Evolutionary conservation across 73 alveolate genomes (phyloP), one percentile per base, ranked within the genome.

Genomic region (Symbiodinium natans): DNA sequence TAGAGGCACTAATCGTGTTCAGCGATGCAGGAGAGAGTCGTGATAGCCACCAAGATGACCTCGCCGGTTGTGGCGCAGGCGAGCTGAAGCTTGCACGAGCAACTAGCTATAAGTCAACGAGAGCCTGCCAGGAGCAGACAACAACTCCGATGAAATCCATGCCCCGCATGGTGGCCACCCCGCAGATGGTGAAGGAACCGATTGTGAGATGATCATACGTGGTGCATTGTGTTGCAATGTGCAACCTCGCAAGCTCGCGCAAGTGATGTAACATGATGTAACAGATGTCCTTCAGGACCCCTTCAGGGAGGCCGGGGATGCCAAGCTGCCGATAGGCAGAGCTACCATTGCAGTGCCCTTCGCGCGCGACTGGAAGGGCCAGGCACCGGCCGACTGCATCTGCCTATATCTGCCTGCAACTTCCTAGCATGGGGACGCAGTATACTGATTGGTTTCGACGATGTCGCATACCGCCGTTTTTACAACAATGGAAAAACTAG

Each of bases 261-360:
- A n/a, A n/a, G n/a, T n/a, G n/a, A n/a, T n/a, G n/a, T 29, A 23
- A 52, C 71, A 52, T 52, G 31, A n/a, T n/a, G n/a, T n/a, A n/a
- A n/a, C n/a, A n/a, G n/a, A n/a, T n/a, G n/a, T n/a, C n/a, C 31
- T 0, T 13, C 71, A 52, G 71, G 71, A 52, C 71, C 71, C 71
- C n/a, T 52, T 52, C 71, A 52, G 71, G 71, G 71, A 52, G 31
- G 71, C 71, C 23, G n/a, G 71, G 71, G 71, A 52, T 52, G 71
- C 23, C 71, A 52, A 52, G 71, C 31, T 15, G 71, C 71, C 71
- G 71, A n/a, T n/a, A n/a, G 23, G 71, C 31, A 39, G 52, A 33
- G 88, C 88, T 36, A 80, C 88, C 38, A 80, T n/a, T 9, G 54
- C 88, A 19, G 88, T 80, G 19, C 88, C 88, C 10, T 80, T 80